Evolutionary conservation across 2,329 filamentous ascomycete species (phyloP), one percentile per base, ranked within the genome.

Genomic region (Aspergillus fumigatus): DNA sequence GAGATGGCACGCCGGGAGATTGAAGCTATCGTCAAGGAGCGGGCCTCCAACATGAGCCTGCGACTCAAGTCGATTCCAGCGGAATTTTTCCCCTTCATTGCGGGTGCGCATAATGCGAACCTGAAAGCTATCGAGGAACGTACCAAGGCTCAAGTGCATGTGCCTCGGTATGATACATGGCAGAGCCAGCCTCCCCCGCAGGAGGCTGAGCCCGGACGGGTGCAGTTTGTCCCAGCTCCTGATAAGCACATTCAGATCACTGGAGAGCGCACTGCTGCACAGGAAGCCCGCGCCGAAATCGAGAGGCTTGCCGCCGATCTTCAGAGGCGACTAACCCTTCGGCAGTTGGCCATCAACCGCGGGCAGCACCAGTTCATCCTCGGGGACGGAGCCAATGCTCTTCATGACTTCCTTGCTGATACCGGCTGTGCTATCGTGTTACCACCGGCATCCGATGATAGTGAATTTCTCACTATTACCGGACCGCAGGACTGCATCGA

Each of bases 361-460:
- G 91, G 90, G 50, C 87, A 91, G 52, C 94, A 97, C 72, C 92
- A 96, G 72, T 97, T 97, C 79, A 94, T 99, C 69, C 87, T 96
- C 61, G 93, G 93, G 52, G 87, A 93, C 59, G 84, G 87, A 59
- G 92, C 90, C 59, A 83, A 89, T 59, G 86, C 90, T 19, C 80
- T 90, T 35, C 86, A 97, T 56, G 86, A 96, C 48, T 97, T 99
- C 79, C 86, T 97, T 62, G 83, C 87, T 48, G 86, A 96, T 68
- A 97, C 94, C 56, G 93, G 93, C 60, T 99, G 94, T 74, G 85
- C 89, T 47, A 88, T 97, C 58, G 84, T 97, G 56, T 76, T 97
- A 48, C 93, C 87, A 53, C 84, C 91, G 7, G 81, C 81, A 26
- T 85, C 88, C 25, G 86, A 90, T 53, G 89, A 94, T 56, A 89